These are phyloP conservation scores for Candida golubevii DNA, from an alignment of 805 yeast species.

Conservation along the genomic window DNA sequence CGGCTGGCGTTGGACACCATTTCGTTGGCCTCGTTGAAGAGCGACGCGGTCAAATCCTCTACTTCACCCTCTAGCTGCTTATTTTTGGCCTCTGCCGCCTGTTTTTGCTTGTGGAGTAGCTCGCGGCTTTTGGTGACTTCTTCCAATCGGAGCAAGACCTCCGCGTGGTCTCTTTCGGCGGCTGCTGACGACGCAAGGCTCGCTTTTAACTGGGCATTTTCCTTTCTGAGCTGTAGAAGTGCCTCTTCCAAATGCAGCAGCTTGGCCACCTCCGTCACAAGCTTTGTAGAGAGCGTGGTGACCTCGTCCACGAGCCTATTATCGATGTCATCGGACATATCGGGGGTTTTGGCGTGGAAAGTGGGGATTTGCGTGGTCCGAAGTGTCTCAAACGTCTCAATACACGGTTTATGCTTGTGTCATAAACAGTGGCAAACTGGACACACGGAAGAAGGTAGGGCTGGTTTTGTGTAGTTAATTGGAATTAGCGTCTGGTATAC, in stretches of 20 bases:
- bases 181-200: conserved; percentile 18
- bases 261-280: conserved; percentile 56
- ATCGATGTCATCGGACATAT: conserved; percentile 22
- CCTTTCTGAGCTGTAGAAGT: conserved; percentile 36
- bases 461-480: too few relatives aligned
- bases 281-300: conserved; percentile 52
- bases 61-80: conserved; percentile 64
- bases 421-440: too few relatives aligned
- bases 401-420: too few relatives aligned
- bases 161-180: conserved; percentile 27
- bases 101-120: conserved; percentile 29
- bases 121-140: conserved; percentile 24
- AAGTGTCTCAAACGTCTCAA: too few relatives aligned
- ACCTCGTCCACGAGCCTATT: conserved; percentile 51
- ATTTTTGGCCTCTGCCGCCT: conserved; percentile 55
- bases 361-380: too few relatives aligned
- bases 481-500: too few relatives aligned
- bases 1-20: conserved; percentile 79
- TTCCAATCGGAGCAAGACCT: conserved; percentile 25
- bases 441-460: too few relatives aligned
- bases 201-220: conserved; percentile 22
- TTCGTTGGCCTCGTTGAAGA: conserved; percentile 78
- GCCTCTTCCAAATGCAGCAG: conserved; percentile 54
- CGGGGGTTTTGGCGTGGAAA: neutral
- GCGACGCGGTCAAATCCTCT: conserved; percentile 71